These are phyloP conservation scores for Neopestalotiopsis rosae DNA, from an alignment of 2,329 filamentous ascomycete species.

Conservation along the genomic window DNA sequence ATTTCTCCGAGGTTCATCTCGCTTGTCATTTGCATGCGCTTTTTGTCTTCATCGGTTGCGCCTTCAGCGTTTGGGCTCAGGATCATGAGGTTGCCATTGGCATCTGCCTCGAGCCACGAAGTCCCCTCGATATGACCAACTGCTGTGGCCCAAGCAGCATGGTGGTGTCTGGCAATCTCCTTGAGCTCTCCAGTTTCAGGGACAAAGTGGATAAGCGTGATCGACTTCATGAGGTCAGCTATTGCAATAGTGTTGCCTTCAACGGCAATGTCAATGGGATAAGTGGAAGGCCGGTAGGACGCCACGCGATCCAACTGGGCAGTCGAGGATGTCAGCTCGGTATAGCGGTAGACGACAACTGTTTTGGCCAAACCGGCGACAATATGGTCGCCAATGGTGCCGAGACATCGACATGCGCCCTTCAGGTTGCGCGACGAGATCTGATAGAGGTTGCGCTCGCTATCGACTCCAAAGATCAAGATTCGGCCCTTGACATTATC, in stretches of 20 bases:
- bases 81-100: conserved; percentile 85
- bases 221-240: conserved; percentile 92
- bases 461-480: conserved; percentile 81
- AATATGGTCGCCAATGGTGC: conserved; percentile 75
- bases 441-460: conserved; percentile 73
- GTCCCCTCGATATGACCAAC: conserved; percentile 74
- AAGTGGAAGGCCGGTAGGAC: conserved; percentile 80
- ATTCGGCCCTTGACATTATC: conserved; percentile 74
- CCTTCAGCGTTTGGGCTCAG: conserved; percentile 76
- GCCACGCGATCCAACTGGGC: conserved; percentile 72
- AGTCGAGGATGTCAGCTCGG: conserved; percentile 58
- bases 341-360: conserved; percentile 65
- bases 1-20: conserved; percentile 91
- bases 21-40: conserved; percentile 73
- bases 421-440: conserved; percentile 73
- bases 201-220: conserved; percentile 77
- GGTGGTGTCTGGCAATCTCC: conserved; percentile 81
- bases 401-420: conserved; percentile 81
- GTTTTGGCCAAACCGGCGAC: conserved; percentile 92
- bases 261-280: conserved; percentile 81
- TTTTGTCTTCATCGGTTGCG: conserved; percentile 75
- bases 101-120: conserved; percentile 82
- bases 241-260: conserved; percentile 79
- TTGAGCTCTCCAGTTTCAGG: conserved; percentile 66
- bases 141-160: conserved; percentile 82